phyloP scores from a whole-genome alignment of 257 asterid genomes.

The Solanum sitiens region DNA sequence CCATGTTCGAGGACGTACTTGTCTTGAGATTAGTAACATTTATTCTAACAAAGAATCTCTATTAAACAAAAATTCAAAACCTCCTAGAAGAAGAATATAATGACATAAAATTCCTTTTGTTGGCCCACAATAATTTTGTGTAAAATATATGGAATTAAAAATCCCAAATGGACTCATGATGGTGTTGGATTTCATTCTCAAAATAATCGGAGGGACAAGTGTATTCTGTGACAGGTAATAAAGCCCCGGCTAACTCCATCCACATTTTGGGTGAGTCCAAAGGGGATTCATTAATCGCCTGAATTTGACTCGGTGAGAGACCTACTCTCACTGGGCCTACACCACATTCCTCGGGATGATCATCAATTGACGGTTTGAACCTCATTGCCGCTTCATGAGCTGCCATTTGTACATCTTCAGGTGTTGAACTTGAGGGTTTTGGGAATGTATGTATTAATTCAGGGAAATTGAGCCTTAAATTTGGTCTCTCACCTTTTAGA shows the following conservation, averaged over 20 bases:
- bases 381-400: not conserved
- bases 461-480: not conserved
- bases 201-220: not conserved
- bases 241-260: not conserved
- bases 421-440: not conserved
- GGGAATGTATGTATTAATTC: not conserved
- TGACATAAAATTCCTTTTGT: not conserved
- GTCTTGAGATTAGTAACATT: not conserved
- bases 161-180: not conserved
- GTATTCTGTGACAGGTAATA: not conserved
- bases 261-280: not conserved
- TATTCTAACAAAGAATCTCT: not conserved
- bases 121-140: not conserved
- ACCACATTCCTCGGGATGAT: not conserved
- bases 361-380: not conserved
- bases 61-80: too few relatives aligned
- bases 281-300: not conserved
- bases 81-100: too few relatives aligned
- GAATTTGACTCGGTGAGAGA: not conserved
- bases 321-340: not conserved
- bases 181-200: not conserved
- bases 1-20: not conserved
- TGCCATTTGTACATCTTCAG: not conserved
- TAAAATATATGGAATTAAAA: not conserved
- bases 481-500: not conserved